Evolutionary conservation across 2,329 filamentous ascomycete genomes (phyloP), one percentile per base, ranked within the genome.

Genomic region (Paracamarosporium sp.): DNA sequence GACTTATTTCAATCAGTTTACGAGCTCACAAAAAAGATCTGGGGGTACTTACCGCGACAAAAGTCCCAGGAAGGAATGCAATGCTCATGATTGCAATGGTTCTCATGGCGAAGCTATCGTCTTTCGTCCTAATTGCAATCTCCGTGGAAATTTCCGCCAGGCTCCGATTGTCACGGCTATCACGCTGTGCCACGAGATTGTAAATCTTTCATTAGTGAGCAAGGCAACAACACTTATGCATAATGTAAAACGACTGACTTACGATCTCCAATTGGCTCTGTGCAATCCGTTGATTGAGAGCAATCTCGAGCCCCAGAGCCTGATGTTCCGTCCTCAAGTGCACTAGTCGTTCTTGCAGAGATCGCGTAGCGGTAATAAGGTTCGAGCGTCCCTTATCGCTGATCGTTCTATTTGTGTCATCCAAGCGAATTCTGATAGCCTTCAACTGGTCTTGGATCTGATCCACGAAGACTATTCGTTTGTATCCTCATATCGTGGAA

Each of bases 191-290:
- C 1, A 54, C 51, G 28, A 54, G 51, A 20, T 54, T 54, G 8
- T 54, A 54, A 3, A 54, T 41, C 51, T 54, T 24, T 24, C 13
- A n/a, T n/a, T n/a, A n/a, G n/a, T 2, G 13, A 36, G 22, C 9
- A 12, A 38, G 15, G 22, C 25, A 51, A 22, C 15, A 20, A 25
- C 24, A 15, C 8, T 11, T 2, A 43, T 11, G 3, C 1, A 30
- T 24, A 8, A 24, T 41, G 6, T 41, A 7, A 4, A 11, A 22
- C 38, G 22, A 5, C 24, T 12, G 36, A 46, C 51, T 54, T 31
- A 54, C 51, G 9, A 47, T 43, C 9, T 47, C 51, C 11, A 54
- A 28, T 22, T 54, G 51, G 22, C 51, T 54, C 28, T 54, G 51
- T 40, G 51, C 51, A 22, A 54, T 54, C n/a, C 43, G 15, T 9